A percentile compares a stretch with the other conserved stretches of the same genome.
Conservation (phyloP, 345 rosid species). For the Populus nigra region DNA sequence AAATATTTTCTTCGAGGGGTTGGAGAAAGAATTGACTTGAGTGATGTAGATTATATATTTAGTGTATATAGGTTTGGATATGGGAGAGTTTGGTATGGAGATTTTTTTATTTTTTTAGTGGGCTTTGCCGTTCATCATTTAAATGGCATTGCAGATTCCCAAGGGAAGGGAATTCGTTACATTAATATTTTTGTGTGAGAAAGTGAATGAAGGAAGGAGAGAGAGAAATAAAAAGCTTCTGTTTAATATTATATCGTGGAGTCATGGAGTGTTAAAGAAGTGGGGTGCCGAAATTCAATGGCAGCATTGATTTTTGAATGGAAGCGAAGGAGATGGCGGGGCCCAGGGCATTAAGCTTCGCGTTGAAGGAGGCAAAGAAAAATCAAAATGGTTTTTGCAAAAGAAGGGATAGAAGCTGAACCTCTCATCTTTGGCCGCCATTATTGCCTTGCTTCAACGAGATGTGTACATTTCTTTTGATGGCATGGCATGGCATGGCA, state of each 20-base stretch:
- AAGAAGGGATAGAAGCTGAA: not conserved
- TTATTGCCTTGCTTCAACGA: not conserved
- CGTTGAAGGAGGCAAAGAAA: not conserved
- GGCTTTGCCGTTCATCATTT: slow-evolving; percentile 45
- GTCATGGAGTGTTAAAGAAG: slow-evolving; percentile 27
- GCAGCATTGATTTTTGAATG: slow-evolving; percentile 39
- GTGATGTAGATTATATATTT: slow-evolving; percentile 31
- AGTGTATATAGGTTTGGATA: slow-evolving; percentile 21
- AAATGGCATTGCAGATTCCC: slow-evolving; percentile 84
- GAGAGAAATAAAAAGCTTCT: slow-evolving; percentile 6
- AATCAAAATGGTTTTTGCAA: slow-evolving; percentile 12
- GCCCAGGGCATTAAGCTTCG: slow-evolving; percentile 19
- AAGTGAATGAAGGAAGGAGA: slow-evolving; percentile 22
- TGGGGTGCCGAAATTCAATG: slow-evolving; percentile 43
- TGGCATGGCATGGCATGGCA: not conserved
- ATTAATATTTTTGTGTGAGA: slow-evolving; percentile 26
- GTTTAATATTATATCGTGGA: slow-evolving; percentile 20
- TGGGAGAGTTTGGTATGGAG: slow-evolving; percentile 41
- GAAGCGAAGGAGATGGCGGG: slow-evolving; percentile 37
- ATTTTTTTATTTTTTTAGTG: slow-evolving; percentile 43
- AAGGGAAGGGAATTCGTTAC: slow-evolving; percentile 48
- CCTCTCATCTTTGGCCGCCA: slow-evolving; percentile 7
- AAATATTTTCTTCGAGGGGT: slow-evolving; percentile 38
- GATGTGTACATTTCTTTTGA: not conserved
- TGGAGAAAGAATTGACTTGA: slow-evolving; percentile 38